Percentiles rank a stretch among this genome's conserved stretches.
phyloP scores from a whole-genome alignment of 305 asterid genomes.

The Solanum hybrid region DNA sequence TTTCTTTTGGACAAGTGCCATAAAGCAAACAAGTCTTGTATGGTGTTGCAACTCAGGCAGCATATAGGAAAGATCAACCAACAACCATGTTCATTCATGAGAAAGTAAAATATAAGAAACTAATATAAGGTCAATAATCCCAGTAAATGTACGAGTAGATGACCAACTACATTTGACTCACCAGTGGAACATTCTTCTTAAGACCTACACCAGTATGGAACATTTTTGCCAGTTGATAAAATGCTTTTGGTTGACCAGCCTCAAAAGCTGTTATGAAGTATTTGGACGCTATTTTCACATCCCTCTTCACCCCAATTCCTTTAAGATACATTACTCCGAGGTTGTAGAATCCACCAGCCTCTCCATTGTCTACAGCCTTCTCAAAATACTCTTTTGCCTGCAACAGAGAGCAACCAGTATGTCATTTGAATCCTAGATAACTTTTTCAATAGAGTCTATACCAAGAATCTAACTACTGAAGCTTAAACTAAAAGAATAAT shows the following conservation, averaged over 20 bases:
- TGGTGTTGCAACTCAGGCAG: not conserved
- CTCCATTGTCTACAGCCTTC: slow-evolving; percentile 72
- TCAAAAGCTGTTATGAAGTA: slow-evolving; percentile 34
- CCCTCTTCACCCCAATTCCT: slow-evolving; percentile 86
- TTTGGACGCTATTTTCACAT: slow-evolving; percentile 40
- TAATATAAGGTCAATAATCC: not conserved
- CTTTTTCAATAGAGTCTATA: not conserved
- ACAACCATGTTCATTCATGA: not conserved
- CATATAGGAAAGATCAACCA: not conserved
- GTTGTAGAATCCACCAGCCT: slow-evolving; percentile 63
- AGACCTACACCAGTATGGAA: slow-evolving; percentile 81
- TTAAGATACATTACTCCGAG: slow-evolving; percentile 85
- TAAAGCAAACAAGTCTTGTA: not conserved
- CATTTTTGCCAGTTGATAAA: slow-evolving; percentile 88
- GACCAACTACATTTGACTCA: slow-evolving; percentile 14
- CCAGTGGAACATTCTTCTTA: slow-evolving; percentile 78
- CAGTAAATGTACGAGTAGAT: not conserved
- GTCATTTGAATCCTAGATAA: not conserved
- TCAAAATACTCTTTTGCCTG: slow-evolving; percentile 91
- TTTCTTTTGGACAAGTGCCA: not conserved
- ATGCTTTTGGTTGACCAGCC: slow-evolving; percentile 82
- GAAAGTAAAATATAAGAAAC: not conserved
- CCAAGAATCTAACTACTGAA: not conserved
- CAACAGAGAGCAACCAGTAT: slow-evolving; percentile 12
- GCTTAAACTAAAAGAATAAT: not conserved